Conservation (phyloP, 129 eudicot species). For the Smallanthus sonchifolius region DNA sequence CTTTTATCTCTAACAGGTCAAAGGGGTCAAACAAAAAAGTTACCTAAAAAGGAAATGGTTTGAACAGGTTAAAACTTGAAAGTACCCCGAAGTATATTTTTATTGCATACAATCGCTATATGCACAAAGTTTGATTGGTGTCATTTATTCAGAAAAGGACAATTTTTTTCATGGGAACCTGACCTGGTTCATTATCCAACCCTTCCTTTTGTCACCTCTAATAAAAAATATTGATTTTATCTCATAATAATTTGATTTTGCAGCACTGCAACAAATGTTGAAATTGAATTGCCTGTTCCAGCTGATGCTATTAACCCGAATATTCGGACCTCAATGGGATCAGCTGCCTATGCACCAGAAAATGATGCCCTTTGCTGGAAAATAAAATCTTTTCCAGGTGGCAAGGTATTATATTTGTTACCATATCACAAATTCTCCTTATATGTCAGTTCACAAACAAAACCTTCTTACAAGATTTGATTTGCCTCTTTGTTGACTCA, state of each 20-base stretch:
- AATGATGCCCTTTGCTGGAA: constrained; percentile 87
- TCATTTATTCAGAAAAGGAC: neutral
- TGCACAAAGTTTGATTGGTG: neutral
- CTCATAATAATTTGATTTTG: constrained; percentile 1
- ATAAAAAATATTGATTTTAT: too few relatives aligned
- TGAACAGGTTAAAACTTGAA: neutral
- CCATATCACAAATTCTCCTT: neutral
- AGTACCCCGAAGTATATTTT: neutral
- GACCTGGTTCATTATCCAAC: neutral
- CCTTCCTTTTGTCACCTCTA: neutral
- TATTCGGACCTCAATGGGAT: constrained; percentile 88
- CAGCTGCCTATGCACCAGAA: constrained; percentile 87
- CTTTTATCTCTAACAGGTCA: neutral
- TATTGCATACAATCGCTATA: neutral
- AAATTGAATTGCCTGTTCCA: constrained; percentile 83
- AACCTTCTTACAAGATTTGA: neutral
- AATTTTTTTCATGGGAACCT: neutral
- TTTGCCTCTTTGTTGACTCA: neutral
- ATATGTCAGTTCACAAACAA: neutral
- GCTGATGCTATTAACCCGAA: constrained; percentile 76
- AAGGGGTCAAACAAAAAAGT: neutral
- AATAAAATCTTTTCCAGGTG: constrained; percentile 44
- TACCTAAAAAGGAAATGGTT: neutral
- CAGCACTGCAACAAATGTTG: constrained; percentile 90
- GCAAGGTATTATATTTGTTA: neutral